Base-by-base conservation (phyloP, 192 early-diverging fungal genomes). In the Rhizophlyctis rosea region DNA sequence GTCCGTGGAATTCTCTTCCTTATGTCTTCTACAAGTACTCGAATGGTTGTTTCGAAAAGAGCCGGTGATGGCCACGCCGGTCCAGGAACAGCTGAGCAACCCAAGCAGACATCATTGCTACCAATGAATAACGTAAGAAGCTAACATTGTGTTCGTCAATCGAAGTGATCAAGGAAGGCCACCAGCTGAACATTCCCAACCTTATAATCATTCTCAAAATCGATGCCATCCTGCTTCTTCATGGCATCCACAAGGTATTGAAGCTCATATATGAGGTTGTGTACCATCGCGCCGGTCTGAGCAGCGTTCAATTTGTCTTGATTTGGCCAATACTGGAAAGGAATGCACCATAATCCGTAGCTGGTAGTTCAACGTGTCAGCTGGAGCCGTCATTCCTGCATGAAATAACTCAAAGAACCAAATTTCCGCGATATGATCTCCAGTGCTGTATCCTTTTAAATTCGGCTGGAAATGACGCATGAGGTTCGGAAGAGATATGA, bases 121-220 rank as follows among this genome's bases (percentile, higher is more conserved):
- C 81, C 81, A 33, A 86, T 77, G 60, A 86, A 84, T 1, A 86
- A 47, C 11, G 69, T 83, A 1, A 84, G 18, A 32, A 81, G 66
- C 70, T 84, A 35, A 18, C 11, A 67, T 21, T 32, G 27, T 4
- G 4, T n/a, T 13, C 18, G 39, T 44, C 39, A 44, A 18, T 7
- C 18, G 9, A 44, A 44, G 39, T 44, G 39, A 7, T 7, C 7
- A 18, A 44, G 39, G 18, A 7, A 18, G 39, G 7, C 18, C 18
- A 44, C 39, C 29, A 31, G 32, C 14, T 3, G 64, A 28, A 55
- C 5, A 30, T 14, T 47, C 29, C 36, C 16, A 32, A 71, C 70
- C 58, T 76, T 81, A 71, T 64, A 85, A 44, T 77, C 80, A 44
- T 56, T 57, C 18, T 69, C 59, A 39, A 53, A 54, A 24, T 77